Evolutionary conservation across 2,329 filamentous ascomycete species (phyloP), one percentile per base, ranked within the genome.

Genomic region (Arthroderma sp.): DNA sequence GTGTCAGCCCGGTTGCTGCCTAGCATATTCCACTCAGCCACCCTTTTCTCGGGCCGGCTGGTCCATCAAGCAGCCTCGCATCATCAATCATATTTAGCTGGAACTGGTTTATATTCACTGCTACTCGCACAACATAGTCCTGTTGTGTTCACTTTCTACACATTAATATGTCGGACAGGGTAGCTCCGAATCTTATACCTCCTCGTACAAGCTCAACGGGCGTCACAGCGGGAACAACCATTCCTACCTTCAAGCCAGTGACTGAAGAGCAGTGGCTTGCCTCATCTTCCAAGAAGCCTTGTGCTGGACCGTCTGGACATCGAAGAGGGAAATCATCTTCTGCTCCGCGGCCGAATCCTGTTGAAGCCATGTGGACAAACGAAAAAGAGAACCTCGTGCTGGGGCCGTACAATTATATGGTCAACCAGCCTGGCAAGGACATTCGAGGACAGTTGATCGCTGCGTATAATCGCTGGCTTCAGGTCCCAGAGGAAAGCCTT

Each of bases 381-480:
- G 81, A 86, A 65, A 91, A 93, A 74, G 87, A 93, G 70, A 81
- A 81, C 68, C 84, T 91, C 60, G 75, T 94, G 56, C 76, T 84
- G 54, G 88, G 84, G 0, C 89, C 88, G 0, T 95, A 83, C 66
- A 84, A 91, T 67, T 94, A 95, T 70, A 78, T 93, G 60, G 80
- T 83, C 66, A 80, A 81, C 49, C 85, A 89, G 61, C 87, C 87
- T 0, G 88, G 88, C 62, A 74, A 74, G 56, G 69, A 69, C 9
- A 65, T 74, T 39, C 64, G 71, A 9, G 62, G 66, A 13, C 63
- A 66, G 31, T 57, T 73, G 6, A 69, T 74, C 58, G 64, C 69
- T 23, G 70, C 68, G 1, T 66, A 73, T 41, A 69, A 73, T 52
- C 62, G 63, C 7, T 73, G 71, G 66, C 61, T 72, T 23, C 59